phyloP scores from a whole-genome alignment of 1,139 yeast species.

The Blastobotrys arbuscula region DNA sequence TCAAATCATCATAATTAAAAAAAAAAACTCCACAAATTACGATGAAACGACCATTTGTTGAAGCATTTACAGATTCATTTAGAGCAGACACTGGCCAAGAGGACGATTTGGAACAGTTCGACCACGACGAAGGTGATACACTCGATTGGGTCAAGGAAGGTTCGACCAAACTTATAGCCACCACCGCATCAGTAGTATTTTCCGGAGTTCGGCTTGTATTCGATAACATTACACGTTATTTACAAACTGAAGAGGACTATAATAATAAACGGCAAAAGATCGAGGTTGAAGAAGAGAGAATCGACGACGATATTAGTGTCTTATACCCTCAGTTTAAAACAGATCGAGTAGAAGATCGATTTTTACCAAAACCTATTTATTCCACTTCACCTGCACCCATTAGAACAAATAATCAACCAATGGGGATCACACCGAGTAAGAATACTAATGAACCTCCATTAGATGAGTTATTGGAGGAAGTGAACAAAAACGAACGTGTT shows the following conservation, averaged over 20 bases:
- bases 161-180: neutral
- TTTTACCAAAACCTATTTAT: conserved; percentile 2
- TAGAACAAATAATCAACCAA: neutral
- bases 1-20: neutral
- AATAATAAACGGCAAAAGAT: neutral
- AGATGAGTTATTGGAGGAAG: neutral
- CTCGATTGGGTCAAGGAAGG: conserved; percentile 8
- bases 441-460: neutral
- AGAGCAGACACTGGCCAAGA: neutral
- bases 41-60: conserved; percentile 10
- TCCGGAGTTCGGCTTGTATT: neutral
- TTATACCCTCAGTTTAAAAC: neutral
- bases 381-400: conserved; percentile 2
- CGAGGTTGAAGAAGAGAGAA: neutral
- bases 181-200: conserved; percentile 4
- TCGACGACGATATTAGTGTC: neutral
- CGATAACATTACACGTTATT: neutral
- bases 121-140: conserved; percentile 12
- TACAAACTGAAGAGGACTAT: neutral
- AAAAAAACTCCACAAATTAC: neutral
- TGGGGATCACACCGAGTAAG: conserved; percentile 1
- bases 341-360: conserved; percentile 3
- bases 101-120: neutral
- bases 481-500: neutral
- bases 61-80: conserved; percentile 7